Conservation (phyloP, 768 basidiomycete species). For the Auricularia sp. region DNA sequence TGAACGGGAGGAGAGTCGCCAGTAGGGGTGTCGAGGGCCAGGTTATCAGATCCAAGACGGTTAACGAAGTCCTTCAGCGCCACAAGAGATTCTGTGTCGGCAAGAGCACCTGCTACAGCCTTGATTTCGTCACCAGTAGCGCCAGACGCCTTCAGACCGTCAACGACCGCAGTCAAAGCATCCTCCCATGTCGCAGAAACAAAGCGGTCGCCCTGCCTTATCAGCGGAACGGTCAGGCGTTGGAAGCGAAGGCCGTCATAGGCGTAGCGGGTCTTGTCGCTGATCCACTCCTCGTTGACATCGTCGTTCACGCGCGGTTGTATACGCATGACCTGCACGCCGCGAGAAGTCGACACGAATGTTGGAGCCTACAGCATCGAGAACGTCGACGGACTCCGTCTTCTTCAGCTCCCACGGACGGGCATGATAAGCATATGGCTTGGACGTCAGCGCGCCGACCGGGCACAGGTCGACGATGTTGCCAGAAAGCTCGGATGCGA, state of each 20-base stretch:
- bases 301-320: slow-evolving; percentile 96
- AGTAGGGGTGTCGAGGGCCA: slow-evolving; percentile 62
- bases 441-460: slow-evolving; percentile 95
- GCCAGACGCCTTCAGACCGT: slow-evolving; percentile 71
- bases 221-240: slow-evolving; percentile 82
- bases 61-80: slow-evolving; percentile 91
- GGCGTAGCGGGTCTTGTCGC: slow-evolving; percentile 95
- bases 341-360: slow-evolving; percentile 93
- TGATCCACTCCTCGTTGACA: slow-evolving; percentile 99
- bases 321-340: slow-evolving; percentile 93
- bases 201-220: slow-evolving; percentile 89
- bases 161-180: slow-evolving; percentile 64
- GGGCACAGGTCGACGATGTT: slow-evolving; percentile 97
- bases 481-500: slow-evolving; percentile 95
- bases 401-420: slow-evolving; percentile 98
- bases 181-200: slow-evolving; percentile 86
- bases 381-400: slow-evolving; percentile 91
- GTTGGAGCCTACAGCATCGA: slow-evolving; percentile 94
- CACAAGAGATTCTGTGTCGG: slow-evolving; percentile 89
- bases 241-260: slow-evolving; percentile 95
- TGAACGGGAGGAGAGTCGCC: slow-evolving; percentile 63
- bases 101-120: slow-evolving; percentile 84
- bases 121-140: slow-evolving; percentile 90
- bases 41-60: slow-evolving; percentile 90
- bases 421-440: slow-evolving; percentile 96